Conservation (phyloP, 257 asterid species). For the Apocynum venetum region DNA sequence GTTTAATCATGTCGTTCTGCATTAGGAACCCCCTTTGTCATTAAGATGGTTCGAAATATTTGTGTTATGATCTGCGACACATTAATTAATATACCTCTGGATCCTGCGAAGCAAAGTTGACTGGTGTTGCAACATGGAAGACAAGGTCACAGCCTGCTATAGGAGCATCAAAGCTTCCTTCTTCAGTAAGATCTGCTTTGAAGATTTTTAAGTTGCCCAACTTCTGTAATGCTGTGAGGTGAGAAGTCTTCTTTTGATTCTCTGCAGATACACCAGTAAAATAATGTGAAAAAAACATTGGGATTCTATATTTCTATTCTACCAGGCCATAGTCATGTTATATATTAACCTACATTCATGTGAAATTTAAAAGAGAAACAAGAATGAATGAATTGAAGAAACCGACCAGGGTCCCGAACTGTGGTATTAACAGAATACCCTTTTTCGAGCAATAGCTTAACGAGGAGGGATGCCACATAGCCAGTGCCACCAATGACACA, state of each 20-base stretch:
- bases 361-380: not conserved
- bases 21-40: too few relatives aligned
- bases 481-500: slow-evolving; percentile 32
- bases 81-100: slow-evolving; percentile 15
- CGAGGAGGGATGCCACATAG: slow-evolving; percentile 24
- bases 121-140: slow-evolving; percentile 29
- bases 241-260: slow-evolving; percentile 20
- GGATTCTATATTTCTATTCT: too few relatives aligned
- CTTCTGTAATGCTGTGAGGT: slow-evolving; percentile 15
- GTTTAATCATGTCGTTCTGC: slow-evolving; percentile 29
- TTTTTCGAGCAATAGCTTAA: slow-evolving; percentile 24
- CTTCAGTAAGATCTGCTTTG: slow-evolving; percentile 22
- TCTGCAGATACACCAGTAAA: slow-evolving; percentile 3
- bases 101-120: slow-evolving; percentile 26
- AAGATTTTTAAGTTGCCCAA: slow-evolving; percentile 18
- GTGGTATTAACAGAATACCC: slow-evolving; percentile 27
- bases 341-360: not conserved
- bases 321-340: too few relatives aligned
- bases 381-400: not conserved
- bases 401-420: slow-evolving; percentile 19
- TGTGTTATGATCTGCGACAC: too few relatives aligned
- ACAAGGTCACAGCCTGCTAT: slow-evolving; percentile 38
- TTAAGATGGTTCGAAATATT: too few relatives aligned
- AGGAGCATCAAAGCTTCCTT: slow-evolving; percentile 30
- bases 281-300: not conserved